Percentiles rank a stretch among this genome's conserved stretches.
Evolutionary conservation across 495 filamentous ascomycete genomes (phyloP).

Genomic region (Penicillium goetzii): DNA sequence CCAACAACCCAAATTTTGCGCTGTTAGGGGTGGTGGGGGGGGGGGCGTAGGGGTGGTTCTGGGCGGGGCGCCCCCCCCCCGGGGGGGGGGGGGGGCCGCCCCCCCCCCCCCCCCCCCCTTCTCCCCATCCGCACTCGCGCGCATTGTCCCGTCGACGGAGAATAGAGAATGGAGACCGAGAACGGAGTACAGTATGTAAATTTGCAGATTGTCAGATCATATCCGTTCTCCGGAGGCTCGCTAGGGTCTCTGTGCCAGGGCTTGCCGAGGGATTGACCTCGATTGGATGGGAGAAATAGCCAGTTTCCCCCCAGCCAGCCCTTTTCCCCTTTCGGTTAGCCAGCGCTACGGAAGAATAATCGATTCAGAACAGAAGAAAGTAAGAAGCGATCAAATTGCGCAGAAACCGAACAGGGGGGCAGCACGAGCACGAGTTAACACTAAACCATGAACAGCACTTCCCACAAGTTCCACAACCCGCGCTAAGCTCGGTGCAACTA

Average conservation of each 20-base stretch:
- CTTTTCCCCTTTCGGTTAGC: background rate
- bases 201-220: constrained; percentile 2
- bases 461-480: background rate
- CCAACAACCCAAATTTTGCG: too few relatives aligned
- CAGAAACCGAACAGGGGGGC: background rate
- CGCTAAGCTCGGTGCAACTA: background rate
- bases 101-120: background rate
- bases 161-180: background rate
- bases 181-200: background rate
- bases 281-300: background rate
- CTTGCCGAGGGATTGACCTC: background rate
- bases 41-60: too few relatives aligned
- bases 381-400: background rate
- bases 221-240: constrained; percentile 27
- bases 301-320: background rate
- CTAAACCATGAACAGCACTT: background rate
- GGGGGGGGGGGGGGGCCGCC: too few relatives aligned
- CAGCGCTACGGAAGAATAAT: background rate
- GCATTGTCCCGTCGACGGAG: constrained; percentile 15
- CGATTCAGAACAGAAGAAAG: background rate
- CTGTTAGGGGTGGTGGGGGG: too few relatives aligned
- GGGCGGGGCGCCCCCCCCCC: too few relatives aligned
- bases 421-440: background rate
- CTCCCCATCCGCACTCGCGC: constrained; percentile 13
- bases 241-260: constrained; percentile 9